Evolutionary conservation across 2,329 filamentous ascomycete species (phyloP).

Genomic region (Chrysoporthe puriensis): DNA sequence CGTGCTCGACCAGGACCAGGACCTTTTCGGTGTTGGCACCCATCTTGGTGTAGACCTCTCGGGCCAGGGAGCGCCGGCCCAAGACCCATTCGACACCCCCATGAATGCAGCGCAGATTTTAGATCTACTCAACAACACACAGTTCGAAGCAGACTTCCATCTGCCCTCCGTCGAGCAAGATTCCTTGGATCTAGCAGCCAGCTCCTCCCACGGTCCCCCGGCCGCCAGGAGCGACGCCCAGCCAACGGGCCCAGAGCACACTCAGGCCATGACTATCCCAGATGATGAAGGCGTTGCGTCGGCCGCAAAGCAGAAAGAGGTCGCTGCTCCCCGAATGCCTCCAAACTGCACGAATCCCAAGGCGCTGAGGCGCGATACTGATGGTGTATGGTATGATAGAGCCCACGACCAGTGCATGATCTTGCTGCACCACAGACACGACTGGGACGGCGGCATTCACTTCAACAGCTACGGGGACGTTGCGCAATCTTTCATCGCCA

Average conservation of each 20-base stretch:
- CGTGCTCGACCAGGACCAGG: background rate
- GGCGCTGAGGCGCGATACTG: background rate
- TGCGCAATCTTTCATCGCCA: background rate
- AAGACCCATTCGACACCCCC: background rate
- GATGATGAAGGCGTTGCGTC: background rate
- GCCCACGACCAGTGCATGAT: constrained; percentile 22
- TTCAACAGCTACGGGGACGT: constrained; percentile 2
- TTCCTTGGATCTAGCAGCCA: background rate
- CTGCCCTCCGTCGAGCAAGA: background rate
- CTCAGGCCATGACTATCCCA: background rate
- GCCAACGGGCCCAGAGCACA: background rate
- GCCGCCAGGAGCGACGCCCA: background rate
- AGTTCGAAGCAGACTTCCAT: background rate
- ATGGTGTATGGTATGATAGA: constrained; percentile 19
- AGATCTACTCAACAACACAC: background rate
- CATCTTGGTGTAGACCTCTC: background rate
- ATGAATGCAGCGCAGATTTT: background rate
- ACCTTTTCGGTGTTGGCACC: background rate
- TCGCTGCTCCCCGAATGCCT: background rate
- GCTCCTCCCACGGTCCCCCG: too few species aligned
- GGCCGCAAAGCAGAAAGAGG: background rate
- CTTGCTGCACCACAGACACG: constrained; percentile 21
- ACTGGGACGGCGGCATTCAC: constrained; percentile 15
- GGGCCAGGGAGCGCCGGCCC: background rate
- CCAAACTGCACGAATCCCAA: background rate